A percentile compares a stretch with the other conserved stretches of the same genome.
These are phyloP conservation scores for Tricholoma furcatifolium DNA, from an alignment of 768 basidiomycete species.

Conservation along the genomic window DNA sequence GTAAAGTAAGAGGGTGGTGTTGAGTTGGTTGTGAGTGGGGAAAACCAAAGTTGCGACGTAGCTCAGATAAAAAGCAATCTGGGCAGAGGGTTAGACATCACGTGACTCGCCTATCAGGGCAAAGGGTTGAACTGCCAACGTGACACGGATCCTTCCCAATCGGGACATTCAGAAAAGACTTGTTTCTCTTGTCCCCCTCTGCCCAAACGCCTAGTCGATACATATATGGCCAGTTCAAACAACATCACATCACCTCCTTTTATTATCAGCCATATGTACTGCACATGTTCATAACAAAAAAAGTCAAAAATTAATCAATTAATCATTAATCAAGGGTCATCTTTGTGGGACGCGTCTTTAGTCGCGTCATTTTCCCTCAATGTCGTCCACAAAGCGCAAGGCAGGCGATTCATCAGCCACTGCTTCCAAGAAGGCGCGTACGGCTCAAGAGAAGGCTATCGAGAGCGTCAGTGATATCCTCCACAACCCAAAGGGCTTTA, in stretches of 20 bases:
- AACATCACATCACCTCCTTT: neutral
- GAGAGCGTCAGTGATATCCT: constrained; percentile 31
- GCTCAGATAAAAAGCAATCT: constrained; percentile 62
- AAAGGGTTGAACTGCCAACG: constrained; percentile 41
- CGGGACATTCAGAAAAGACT: constrained; percentile 1
- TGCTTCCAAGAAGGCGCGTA: constrained; percentile 28
- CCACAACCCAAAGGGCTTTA: constrained; percentile 31
- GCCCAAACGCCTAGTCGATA: neutral
- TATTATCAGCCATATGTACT: no score
- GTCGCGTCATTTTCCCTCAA: constrained; percentile 9
- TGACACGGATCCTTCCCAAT: constrained; percentile 24
- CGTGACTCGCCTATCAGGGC: constrained; percentile 40
- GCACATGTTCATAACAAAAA: neutral
- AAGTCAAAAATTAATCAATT: neutral
- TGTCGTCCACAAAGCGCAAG: constrained; percentile 37
- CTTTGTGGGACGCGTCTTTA: constrained; percentile 1
- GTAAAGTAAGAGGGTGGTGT: constrained; percentile 24
- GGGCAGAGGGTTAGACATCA: constrained; percentile 67
- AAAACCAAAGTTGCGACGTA: constrained; percentile 42
- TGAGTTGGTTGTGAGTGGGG: constrained; percentile 29
- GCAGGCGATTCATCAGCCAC: constrained; percentile 26
- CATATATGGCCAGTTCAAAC: neutral
- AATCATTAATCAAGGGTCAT: neutral
- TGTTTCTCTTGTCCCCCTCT: neutral
- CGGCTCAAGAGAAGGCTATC: constrained; percentile 25